Conservation (phyloP, 441 rosid genomes). For the Metrosideros polymorpha region DNA sequence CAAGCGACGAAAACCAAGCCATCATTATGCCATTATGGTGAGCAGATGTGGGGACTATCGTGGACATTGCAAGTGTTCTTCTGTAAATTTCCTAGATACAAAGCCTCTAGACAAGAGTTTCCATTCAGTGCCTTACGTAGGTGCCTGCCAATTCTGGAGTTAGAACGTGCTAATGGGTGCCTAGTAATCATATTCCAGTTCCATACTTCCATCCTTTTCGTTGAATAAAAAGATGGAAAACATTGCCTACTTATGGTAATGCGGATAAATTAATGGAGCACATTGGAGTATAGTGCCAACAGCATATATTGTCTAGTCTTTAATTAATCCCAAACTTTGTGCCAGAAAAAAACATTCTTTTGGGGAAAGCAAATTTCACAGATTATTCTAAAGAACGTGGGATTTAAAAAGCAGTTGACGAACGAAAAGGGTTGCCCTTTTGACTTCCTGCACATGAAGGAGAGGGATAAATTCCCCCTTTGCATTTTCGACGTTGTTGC, state of each 20-base stretch:
- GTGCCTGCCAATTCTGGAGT: neutral
- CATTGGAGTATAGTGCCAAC: constrained; percentile 18
- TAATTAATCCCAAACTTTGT: constrained; percentile 1
- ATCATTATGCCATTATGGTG: neutral
- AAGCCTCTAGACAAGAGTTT: neutral
- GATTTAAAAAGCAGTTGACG: constrained; percentile 35
- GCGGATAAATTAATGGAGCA: neutral
- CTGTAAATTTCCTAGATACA: neutral
- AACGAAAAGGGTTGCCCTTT: constrained; percentile 9
- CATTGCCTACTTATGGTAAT: neutral
- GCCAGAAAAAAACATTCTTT: neutral
- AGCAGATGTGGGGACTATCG: neutral
- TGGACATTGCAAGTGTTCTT: neutral
- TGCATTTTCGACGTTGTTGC: neutral
- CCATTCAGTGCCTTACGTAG: neutral
- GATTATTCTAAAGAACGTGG: constrained; percentile 19
- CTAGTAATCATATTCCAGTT: neutral
- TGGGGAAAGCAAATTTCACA: neutral
- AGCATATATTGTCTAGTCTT: constrained; percentile 23
- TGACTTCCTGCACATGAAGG: constrained; percentile 12
- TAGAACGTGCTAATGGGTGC: neutral
- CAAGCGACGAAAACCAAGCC: neutral
- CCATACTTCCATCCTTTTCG: neutral
- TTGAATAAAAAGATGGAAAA: neutral
- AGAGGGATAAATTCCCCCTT: constrained; percentile 5